These are phyloP conservation scores for Nymphaea colorata DNA, from an alignment of 164 flowering plant genomes.

Conservation along the genomic window DNA sequence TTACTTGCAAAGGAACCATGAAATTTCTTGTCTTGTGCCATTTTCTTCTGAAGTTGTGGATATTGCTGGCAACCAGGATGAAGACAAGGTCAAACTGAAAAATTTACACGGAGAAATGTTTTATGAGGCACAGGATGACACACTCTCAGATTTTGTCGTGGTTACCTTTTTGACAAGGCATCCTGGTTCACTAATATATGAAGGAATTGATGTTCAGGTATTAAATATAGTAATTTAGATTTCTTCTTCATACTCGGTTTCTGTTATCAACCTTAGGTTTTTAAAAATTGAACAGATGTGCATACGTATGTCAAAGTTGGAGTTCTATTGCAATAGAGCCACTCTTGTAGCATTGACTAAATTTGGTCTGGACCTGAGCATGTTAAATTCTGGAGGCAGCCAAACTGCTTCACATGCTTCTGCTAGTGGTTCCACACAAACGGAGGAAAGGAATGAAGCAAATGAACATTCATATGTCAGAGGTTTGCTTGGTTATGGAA, in stretches of 20 bases:
- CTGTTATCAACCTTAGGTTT: no score
- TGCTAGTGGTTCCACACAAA: constrained; percentile 17
- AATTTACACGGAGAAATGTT: constrained; percentile 37
- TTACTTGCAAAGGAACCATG: constrained; percentile 14
- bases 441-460: constrained; percentile 40
- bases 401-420: constrained; percentile 7
- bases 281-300: constrained; percentile 52
- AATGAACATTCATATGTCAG: constrained; percentile 44
- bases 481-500: constrained; percentile 91
- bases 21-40: constrained; percentile 6
- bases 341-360: constrained; percentile 88
- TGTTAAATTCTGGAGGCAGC: constrained; percentile 16
- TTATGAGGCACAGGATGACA: constrained; percentile 62
- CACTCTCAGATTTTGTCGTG: constrained; percentile 69
- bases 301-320: constrained; percentile 84
- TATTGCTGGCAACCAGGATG: constrained; percentile 18
- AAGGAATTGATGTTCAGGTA: constrained; percentile 93
- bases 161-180: constrained; percentile 46
- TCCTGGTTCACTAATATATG: constrained; percentile 63
- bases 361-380: constrained; percentile 70
- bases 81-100: constrained; percentile 29
- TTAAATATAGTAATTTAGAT: not conserved
- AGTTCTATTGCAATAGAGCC: constrained; percentile 88
- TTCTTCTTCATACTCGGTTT: no score
- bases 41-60: constrained; percentile 7